Conservation (phyloP, 2,329 filamentous ascomycete species). For the Penicillium sclerotigenum region DNA sequence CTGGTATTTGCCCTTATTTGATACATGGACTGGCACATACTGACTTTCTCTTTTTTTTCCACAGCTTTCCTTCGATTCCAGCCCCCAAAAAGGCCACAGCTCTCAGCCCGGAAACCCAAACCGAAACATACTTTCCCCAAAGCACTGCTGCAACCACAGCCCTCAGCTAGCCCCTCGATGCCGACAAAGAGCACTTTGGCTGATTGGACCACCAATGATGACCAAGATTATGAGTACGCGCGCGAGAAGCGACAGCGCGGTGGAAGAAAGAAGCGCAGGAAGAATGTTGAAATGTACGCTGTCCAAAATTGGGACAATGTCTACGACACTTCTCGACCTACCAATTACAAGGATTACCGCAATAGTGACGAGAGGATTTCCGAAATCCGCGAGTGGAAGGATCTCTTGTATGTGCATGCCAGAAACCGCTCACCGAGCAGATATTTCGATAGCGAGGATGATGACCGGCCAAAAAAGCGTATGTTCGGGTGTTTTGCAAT, state of each 20-base stretch:
- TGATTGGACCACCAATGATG: constrained; percentile 77
- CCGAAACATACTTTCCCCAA: constrained; percentile 61
- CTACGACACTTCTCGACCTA: constrained; percentile 80
- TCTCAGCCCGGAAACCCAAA: constrained; percentile 59
- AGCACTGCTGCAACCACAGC: constrained; percentile 30
- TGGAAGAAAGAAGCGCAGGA: constrained; percentile 73
- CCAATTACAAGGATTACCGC: constrained; percentile 79
- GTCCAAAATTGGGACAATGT: constrained; percentile 83
- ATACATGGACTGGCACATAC: constrained; percentile 6
- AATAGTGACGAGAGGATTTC: constrained; percentile 77
- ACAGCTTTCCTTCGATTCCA: constrained; percentile 75
- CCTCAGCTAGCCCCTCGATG: constrained; percentile 32
- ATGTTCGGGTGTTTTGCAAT: constrained; percentile 23
- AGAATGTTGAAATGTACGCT: constrained; percentile 62
- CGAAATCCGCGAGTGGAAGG: constrained; percentile 83
- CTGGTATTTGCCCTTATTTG: constrained; percentile 54
- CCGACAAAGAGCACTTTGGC: constrained; percentile 67
- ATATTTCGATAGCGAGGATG: constrained; percentile 51
- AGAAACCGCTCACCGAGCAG: constrained; percentile 47
- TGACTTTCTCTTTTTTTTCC: constrained; percentile 17
- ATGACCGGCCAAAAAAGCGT: constrained; percentile 49
- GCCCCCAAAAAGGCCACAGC: constrained; percentile 74
- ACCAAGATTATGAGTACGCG: constrained; percentile 68
- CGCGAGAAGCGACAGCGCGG: constrained; percentile 69
- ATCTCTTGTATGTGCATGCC: constrained; percentile 70